Conservation (phyloP, 768 basidiomycete species). For the Dioszegia crocea region DNA sequence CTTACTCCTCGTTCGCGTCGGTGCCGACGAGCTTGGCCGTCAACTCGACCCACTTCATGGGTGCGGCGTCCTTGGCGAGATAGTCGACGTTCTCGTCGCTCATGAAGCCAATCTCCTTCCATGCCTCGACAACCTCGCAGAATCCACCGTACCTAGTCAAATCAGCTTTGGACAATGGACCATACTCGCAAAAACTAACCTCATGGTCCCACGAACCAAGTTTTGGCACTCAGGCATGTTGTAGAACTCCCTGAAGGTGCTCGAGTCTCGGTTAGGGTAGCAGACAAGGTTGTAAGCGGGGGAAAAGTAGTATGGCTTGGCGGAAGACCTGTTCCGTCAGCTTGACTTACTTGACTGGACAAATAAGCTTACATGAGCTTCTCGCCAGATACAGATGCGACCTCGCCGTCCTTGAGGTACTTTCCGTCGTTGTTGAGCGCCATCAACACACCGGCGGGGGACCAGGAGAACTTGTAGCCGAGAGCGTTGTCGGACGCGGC, state of each 20-base stretch:
- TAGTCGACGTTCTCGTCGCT: slow-evolving; percentile 71
- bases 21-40: slow-evolving; percentile 71
- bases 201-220: slow-evolving; percentile 82
- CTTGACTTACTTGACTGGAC: neutral
- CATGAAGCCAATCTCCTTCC: slow-evolving; percentile 84
- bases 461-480: slow-evolving; percentile 99
- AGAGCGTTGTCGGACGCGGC: slow-evolving; percentile 82
- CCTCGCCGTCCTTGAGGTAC: slow-evolving; percentile 65
- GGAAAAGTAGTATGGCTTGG: slow-evolving; percentile 89
- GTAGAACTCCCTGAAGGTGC: slow-evolving; percentile 86
- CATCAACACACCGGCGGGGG: slow-evolving; percentile 88
- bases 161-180: slow-evolving; percentile 74
- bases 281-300: slow-evolving; percentile 94
- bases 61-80: slow-evolving; percentile 58
- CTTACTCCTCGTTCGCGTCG: slow-evolving; percentile 66
- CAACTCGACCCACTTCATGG: slow-evolving; percentile 77
- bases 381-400: slow-evolving; percentile 64
- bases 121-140: slow-evolving; percentile 84
- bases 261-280: slow-evolving; percentile 94
- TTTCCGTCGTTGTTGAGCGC: slow-evolving; percentile 87
- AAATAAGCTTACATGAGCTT: slow-evolving; percentile 66
- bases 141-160: slow-evolving; percentile 75
- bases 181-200: slow-evolving; percentile 87
- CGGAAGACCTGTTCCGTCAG: slow-evolving; percentile 53
- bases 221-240: slow-evolving; percentile 90